Base-by-base conservation (phyloP, 2,329 filamentous ascomycete genomes). In the Neopestalotiopsis rosae region DNA sequence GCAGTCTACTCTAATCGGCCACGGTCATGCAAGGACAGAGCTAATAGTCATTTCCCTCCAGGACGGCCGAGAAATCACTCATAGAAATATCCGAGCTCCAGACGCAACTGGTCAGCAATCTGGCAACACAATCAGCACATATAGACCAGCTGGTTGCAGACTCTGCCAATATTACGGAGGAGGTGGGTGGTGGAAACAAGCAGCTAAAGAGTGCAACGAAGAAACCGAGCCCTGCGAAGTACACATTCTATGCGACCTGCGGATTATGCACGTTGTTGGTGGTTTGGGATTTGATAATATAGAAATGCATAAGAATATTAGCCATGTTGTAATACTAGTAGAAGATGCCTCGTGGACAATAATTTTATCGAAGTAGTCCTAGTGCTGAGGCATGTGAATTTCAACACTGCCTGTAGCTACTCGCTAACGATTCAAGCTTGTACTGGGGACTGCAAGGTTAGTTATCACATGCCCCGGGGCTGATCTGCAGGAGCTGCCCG, bases 1-100 rank as follows among this genome's bases (percentile, higher is more conserved):
- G 14, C 57, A 62, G 17, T 34, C 17, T 56, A 9, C 40, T 40
- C 3, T 42, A 56, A 20, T 40, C 4, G 63, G n/a, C 12, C 17
- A 13, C 20, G 17, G 4, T 14, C 9, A 34, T 34, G n/a, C 59
- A 62, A 14, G 40, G 59, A 62, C 59, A 34, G 10, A 62, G 32
- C 59, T 62, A 24, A 40, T 30, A 40, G 24, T 20, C 20, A 20
- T n/a, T 14, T 28, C 12, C 30, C 65, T 67, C 69, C 76, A 97
- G 94, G 76, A 92, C 92, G 32, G 94, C 94, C 0, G 94, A 99
- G 79, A 94, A 93, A 78, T 97, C 94, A 0, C 87, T 99, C 5
- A 81, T 97, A 3, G 96, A 99, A 79, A 98, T 99, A 71, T 92
- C 94, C 7, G 94, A 97, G 77, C 85, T 99, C 65, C 96, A 99